Conservation (phyloP, 805 yeast species). For the Torulaspora delbrueckii region DNA sequence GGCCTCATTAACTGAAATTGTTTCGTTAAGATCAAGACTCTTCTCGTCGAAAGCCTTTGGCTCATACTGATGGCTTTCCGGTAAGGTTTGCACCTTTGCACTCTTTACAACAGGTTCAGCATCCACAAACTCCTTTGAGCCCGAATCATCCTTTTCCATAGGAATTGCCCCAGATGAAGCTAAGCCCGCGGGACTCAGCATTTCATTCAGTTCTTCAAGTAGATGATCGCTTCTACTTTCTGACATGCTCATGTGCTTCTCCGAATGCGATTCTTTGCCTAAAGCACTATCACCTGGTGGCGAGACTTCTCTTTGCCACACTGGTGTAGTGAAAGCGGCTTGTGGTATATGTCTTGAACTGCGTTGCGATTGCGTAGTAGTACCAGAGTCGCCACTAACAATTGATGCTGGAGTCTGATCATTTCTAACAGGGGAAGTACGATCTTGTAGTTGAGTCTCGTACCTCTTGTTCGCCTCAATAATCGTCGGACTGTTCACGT, state of each 20-base stretch:
- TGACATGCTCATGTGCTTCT: background rate
- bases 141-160: background rate
- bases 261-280: background rate
- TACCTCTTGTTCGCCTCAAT: slow-evolving; percentile 18
- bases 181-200: slow-evolving; percentile 25
- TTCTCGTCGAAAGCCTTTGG: slow-evolving; percentile 3
- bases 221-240: slow-evolving; percentile 14
- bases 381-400: background rate
- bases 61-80: slow-evolving; percentile 3
- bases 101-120: background rate
- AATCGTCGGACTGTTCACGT: slow-evolving; percentile 22
- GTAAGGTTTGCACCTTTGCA: slow-evolving; percentile 9
- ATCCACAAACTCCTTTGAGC: background rate
- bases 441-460: background rate
- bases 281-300: background rate
- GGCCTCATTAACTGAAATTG: slow-evolving; percentile 6
- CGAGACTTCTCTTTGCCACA: background rate
- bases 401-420: background rate
- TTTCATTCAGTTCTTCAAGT: slow-evolving; percentile 26
- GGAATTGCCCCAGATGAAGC: slow-evolving; percentile 12
- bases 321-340: background rate
- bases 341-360: background rate
- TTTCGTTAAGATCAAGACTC: slow-evolving; percentile 4
- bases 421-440: background rate
- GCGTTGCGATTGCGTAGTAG: background rate